phyloP scores from a whole-genome alignment of 495 filamentous ascomycete genomes.

The Xylaria grammica region DNA sequence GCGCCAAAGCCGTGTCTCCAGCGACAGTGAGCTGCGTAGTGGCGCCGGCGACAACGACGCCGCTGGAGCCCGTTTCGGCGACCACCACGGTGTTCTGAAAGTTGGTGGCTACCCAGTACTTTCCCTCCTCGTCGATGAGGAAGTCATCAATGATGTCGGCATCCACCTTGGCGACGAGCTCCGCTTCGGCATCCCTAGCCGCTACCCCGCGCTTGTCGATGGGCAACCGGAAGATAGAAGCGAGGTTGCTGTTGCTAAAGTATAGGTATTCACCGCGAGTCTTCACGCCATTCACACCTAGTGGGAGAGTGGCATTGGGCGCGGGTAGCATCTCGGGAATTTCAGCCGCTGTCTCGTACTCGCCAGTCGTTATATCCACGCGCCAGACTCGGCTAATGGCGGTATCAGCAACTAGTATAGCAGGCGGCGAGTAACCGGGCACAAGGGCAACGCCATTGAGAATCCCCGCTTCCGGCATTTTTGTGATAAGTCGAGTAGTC shows the following conservation, averaged over 20 bases:
- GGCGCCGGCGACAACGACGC: slow-evolving; percentile 29
- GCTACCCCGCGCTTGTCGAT: slow-evolving; percentile 34
- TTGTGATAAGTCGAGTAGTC: slow-evolving; percentile 9
- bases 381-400: slow-evolving; percentile 39
- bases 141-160: slow-evolving; percentile 34
- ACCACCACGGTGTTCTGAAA: slow-evolving; percentile 30
- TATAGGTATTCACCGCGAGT: slow-evolving; percentile 39
- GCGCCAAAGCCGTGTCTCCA: slow-evolving; percentile 33
- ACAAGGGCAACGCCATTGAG: slow-evolving; percentile 45
- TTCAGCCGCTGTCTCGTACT: slow-evolving; percentile 33
- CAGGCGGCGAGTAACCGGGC: slow-evolving; percentile 19
- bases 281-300: slow-evolving; percentile 44
- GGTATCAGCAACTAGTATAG: slow-evolving; percentile 44
- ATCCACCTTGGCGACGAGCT: not conserved
- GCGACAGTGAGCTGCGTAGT: slow-evolving; percentile 31
- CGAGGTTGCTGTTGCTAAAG: slow-evolving; percentile 40
- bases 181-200: not conserved
- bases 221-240: slow-evolving; percentile 36
- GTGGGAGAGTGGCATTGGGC: slow-evolving; percentile 6
- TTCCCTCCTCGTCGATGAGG: slow-evolving; percentile 32
- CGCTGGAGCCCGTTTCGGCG: slow-evolving; percentile 24
- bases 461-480: slow-evolving; percentile 26
- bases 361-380: slow-evolving; percentile 40
- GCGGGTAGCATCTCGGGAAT: slow-evolving; percentile 26
- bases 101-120: slow-evolving; percentile 36